phyloP scores from a whole-genome alignment of 345 rosid species.

The Viola odorata region DNA sequence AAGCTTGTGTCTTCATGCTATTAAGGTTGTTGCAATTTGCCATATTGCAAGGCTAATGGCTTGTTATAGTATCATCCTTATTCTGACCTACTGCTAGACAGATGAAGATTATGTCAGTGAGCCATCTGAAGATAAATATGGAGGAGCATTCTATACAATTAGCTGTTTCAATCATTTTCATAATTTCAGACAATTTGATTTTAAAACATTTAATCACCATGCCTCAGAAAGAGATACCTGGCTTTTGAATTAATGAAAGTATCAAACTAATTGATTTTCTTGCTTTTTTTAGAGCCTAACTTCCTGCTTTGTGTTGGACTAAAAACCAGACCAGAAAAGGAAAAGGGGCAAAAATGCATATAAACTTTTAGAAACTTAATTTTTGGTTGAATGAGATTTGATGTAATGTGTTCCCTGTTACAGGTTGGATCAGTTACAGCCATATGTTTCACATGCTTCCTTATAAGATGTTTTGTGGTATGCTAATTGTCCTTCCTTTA shows the following conservation, averaged over 20 bases:
- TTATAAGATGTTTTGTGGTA: conserved; percentile 89
- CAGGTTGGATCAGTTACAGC: conserved; percentile 99
- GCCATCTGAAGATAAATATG: too few species aligned
- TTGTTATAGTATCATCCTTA: too few species aligned
- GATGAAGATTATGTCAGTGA: too few species aligned
- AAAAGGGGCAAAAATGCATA: not conserved
- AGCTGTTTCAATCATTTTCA: not conserved
- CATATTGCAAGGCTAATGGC: too few species aligned
- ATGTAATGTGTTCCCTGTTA: conserved; percentile 18
- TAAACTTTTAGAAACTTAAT: not conserved
- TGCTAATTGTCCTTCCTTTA: not conserved
- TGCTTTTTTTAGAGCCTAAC: not conserved
- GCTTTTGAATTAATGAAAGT: not conserved
- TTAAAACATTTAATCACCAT: not conserved
- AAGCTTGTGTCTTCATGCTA: too few species aligned
- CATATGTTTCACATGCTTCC: conserved; percentile 93
- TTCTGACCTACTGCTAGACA: too few species aligned
- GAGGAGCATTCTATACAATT: not conserved
- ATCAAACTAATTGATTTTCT: not conserved
- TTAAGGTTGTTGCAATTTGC: too few species aligned
- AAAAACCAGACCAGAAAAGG: not conserved
- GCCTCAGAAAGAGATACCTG: not conserved
- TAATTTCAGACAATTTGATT: not conserved
- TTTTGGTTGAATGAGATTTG: conserved; percentile 1
- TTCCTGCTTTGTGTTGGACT: not conserved